A percentile compares a stretch with the other conserved stretches of the same genome.
Evolutionary conservation across 1,284 basidiomycete species (phyloP).

Genomic region (Takashimella koratensis): DNA sequence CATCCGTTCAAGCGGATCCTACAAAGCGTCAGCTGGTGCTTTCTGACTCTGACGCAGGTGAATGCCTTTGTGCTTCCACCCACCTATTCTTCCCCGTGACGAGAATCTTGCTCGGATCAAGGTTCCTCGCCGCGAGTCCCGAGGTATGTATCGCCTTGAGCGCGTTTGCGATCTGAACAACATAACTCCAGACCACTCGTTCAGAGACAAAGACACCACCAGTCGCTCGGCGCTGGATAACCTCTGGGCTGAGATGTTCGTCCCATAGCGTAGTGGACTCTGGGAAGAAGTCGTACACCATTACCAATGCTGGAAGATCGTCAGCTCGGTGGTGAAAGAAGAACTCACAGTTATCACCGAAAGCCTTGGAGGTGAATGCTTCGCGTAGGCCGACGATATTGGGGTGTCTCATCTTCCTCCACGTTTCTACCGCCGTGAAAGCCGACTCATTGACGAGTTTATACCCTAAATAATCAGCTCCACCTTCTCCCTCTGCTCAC

Average conservation of each 20-base stretch:
- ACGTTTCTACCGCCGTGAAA: slow-evolving; percentile 78
- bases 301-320: slow-evolving; percentile 67
- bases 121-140: slow-evolving; percentile 73
- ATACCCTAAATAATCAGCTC: slow-evolving; percentile 59
- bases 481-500: slow-evolving; percentile 52
- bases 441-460: slow-evolving; percentile 76
- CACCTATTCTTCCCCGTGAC: slow-evolving; percentile 85
- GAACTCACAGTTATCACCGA: slow-evolving; percentile 81
- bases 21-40: neutral
- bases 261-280: slow-evolving; percentile 79
- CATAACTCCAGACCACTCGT: slow-evolving; percentile 87
- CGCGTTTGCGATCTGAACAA: slow-evolving; percentile 83
- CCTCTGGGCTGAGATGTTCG: slow-evolving; percentile 53
- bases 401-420: slow-evolving; percentile 83
- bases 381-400: slow-evolving; percentile 81
- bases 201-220: slow-evolving; percentile 60
- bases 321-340: neutral
- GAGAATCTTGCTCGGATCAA: slow-evolving; percentile 85
- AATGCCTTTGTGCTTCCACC: too few relatives aligned
- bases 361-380: slow-evolving; percentile 92
- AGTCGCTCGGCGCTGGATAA: slow-evolving; percentile 28
- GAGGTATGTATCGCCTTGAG: slow-evolving; percentile 80
- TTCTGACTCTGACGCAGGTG: neutral
- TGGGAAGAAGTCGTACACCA: slow-evolving; percentile 89
- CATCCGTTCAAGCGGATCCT: slow-evolving; percentile 78